Evolutionary conservation across 768 basidiomycete species (phyloP).

Genomic region (Pleurotus sapidus): DNA sequence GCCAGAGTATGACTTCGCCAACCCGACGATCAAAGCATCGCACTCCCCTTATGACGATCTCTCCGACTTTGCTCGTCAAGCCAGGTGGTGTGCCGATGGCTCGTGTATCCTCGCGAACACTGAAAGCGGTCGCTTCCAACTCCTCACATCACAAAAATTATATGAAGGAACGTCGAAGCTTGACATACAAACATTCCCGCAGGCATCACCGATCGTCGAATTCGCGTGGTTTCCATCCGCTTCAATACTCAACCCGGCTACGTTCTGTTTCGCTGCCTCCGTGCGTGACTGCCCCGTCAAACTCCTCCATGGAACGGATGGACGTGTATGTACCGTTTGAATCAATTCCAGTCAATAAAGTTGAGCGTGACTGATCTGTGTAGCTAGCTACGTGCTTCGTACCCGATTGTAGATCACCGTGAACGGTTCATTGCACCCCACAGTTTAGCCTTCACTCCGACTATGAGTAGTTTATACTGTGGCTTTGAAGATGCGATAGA

Average conservation of each 20-base stretch:
- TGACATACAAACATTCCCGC: slow-evolving; percentile 25
- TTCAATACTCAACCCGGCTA: slow-evolving; percentile 46
- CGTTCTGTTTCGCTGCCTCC: slow-evolving; percentile 82
- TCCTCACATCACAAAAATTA: neutral
- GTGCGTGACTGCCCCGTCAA: slow-evolving; percentile 85
- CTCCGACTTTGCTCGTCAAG: neutral
- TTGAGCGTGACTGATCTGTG: neutral
- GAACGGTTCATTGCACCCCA: slow-evolving; percentile 90
- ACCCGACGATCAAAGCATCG: neutral
- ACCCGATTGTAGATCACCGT: slow-evolving; percentile 89
- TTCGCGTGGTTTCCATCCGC: slow-evolving; percentile 87
- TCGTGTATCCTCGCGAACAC: neutral
- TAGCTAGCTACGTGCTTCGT: slow-evolving; percentile 81
- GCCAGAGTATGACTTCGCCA: neutral
- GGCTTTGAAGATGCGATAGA: slow-evolving; percentile 28
- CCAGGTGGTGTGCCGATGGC: slow-evolving; percentile 5
- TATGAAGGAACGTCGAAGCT: neutral
- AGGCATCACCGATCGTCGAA: slow-evolving; percentile 74
- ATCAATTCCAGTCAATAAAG: neutral
- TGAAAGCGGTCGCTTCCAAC: neutral
- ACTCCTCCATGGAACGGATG: slow-evolving; percentile 75
- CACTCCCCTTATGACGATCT: neutral
- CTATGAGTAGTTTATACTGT: slow-evolving; percentile 66
- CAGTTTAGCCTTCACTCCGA: slow-evolving; percentile 71
- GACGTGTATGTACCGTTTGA: slow-evolving; percentile 50